A percentile compares a stretch with the other conserved stretches of the same genome.
These are phyloP conservation scores for Trichoderma pleuroti DNA, from an alignment of 2,329 filamentous ascomycete species.

Conservation along the genomic window DNA sequence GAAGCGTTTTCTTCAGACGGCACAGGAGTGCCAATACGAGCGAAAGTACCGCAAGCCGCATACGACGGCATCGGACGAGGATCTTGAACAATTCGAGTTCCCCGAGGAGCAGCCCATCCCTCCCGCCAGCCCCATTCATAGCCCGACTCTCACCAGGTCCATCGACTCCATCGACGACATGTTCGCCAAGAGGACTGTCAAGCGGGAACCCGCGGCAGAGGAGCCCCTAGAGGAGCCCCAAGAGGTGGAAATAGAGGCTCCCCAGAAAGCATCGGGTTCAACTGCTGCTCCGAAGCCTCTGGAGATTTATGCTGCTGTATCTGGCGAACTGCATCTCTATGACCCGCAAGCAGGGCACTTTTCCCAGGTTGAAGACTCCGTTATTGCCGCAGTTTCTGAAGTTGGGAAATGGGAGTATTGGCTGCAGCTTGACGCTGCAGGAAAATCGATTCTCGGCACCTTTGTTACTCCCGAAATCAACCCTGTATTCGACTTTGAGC, in stretches of 20 bases:
- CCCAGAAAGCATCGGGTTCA: conserved; percentile 24
- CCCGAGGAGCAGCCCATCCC: conserved; percentile 60
- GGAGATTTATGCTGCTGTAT: conserved; percentile 71
- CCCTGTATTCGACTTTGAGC: conserved; percentile 98
- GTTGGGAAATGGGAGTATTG: conserved; percentile 92
- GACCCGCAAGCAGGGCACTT: conserved; percentile 87
- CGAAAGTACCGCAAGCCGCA: conserved; percentile 82
- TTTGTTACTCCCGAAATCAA: conserved; percentile 87
- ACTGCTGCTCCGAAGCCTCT: conserved; percentile 57
- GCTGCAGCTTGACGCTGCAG: conserved; percentile 71
- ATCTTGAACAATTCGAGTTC: conserved; percentile 82
- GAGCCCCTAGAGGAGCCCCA: background rate
- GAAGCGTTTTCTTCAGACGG: conserved; percentile 74
- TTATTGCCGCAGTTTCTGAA: conserved; percentile 79
- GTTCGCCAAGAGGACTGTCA: conserved; percentile 48
- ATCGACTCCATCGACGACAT: conserved; percentile 58
- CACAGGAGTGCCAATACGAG: conserved; percentile 95
- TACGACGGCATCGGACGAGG: conserved; percentile 74
- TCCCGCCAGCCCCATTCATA: conserved; percentile 59
- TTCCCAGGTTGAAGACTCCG: conserved; percentile 68
- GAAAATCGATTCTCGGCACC: conserved; percentile 78
- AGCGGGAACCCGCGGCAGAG: conserved; percentile 38
- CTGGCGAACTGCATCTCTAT: conserved; percentile 86
- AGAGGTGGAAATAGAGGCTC: conserved; percentile 21
- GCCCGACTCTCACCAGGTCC: conserved; percentile 52